A percentile compares a stretch with the other conserved stretches of the same genome.
Conservation (phyloP, 768 basidiomycete genomes). For the Pleurotus tuber-regium region DNA sequence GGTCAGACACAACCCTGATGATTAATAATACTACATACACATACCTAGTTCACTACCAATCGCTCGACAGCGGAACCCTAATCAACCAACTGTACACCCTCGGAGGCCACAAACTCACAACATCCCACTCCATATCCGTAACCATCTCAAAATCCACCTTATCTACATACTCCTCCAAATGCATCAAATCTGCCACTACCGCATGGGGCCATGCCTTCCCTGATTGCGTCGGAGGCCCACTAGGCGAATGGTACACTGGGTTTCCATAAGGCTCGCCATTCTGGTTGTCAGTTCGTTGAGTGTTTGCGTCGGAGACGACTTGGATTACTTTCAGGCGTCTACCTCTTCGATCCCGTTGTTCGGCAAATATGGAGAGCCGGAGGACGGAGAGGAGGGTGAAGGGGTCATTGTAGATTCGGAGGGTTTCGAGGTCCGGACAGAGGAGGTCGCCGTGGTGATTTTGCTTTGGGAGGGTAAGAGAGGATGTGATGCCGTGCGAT, state of each 20-base stretch:
- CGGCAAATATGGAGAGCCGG: not conserved
- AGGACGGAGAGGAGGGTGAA: not conserved
- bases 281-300: too few species aligned
- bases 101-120: too few species aligned
- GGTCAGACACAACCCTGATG: too few species aligned
- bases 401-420: not conserved
- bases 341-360: not conserved
- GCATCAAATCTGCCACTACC: not conserved
- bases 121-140: not conserved
- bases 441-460: not conserved
- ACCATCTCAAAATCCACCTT: not conserved
- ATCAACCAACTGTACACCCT: too few species aligned
- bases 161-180: not conserved
- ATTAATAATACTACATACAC: too few species aligned
- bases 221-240: not conserved
- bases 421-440: not conserved
- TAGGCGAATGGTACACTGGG: not conserved
- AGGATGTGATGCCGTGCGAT: not conserved
- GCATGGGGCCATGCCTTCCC: too few species aligned
- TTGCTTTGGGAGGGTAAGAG: not conserved
- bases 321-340: not conserved
- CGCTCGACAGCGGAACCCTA: too few species aligned
- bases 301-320: not conserved
- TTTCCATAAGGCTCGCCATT: not conserved
- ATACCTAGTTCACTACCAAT: too few species aligned